A percentile compares a stretch with the other conserved stretches of the same genome.
Evolutionary conservation across 2,329 filamentous ascomycete species (phyloP).

Genomic region (Didymella segeticola): DNA sequence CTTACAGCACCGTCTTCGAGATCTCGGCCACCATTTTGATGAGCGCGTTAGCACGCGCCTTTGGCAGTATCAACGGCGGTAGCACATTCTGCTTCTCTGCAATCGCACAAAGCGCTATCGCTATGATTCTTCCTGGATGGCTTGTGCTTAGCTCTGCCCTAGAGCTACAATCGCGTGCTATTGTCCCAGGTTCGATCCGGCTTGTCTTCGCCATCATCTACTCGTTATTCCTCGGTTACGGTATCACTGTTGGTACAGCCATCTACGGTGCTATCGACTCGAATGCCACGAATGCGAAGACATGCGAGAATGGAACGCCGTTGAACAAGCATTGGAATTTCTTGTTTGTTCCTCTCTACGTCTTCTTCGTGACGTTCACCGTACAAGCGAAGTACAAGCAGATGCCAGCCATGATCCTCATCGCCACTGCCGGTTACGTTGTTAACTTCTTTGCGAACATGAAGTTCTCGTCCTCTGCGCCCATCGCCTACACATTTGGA

Average conservation of each 20-base stretch:
- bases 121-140: slow-evolving; percentile 57
- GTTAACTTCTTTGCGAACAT: slow-evolving; percentile 77
- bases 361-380: slow-evolving; percentile 73
- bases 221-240: slow-evolving; percentile 58
- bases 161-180: slow-evolving; percentile 55
- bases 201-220: slow-evolving; percentile 61
- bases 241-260: slow-evolving; percentile 57
- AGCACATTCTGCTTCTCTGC: slow-evolving; percentile 58
- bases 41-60: slow-evolving; percentile 55
- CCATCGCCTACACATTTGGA: slow-evolving; percentile 77
- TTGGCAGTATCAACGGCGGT: slow-evolving; percentile 54
- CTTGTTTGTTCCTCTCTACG: slow-evolving; percentile 75
- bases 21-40: slow-evolving; percentile 56
- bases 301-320: slow-evolving; percentile 47
- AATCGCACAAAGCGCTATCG: slow-evolving; percentile 57
- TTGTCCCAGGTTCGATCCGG: slow-evolving; percentile 57
- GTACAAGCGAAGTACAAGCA: slow-evolving; percentile 83
- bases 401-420: slow-evolving; percentile 75
- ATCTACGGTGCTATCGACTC: slow-evolving; percentile 55
- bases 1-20: slow-evolving; percentile 64
- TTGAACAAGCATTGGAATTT: slow-evolving; percentile 65
- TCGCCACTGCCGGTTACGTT: slow-evolving; percentile 74
- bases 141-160: slow-evolving; percentile 56
- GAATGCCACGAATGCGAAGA: slow-evolving; percentile 52
- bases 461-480: slow-evolving; percentile 71